Evolutionary conservation across 129 eudicot species (phyloP).

Genomic region (Chrysanthemum lavandulifolium): DNA sequence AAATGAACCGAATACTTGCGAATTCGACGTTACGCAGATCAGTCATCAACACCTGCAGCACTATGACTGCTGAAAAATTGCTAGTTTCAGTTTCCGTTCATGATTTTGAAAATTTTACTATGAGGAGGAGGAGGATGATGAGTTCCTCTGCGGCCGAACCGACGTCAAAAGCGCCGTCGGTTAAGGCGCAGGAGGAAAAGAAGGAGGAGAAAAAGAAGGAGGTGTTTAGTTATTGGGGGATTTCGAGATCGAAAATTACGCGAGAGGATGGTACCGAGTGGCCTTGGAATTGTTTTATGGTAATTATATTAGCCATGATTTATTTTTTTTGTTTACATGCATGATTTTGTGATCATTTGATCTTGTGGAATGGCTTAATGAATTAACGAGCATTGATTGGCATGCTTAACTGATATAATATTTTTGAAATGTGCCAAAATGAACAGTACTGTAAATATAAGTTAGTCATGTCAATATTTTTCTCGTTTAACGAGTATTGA

Average conservation of each 20-base stretch:
- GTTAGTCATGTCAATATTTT: too few species aligned
- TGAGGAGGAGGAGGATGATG: slow-evolving; percentile 59
- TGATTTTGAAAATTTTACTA: slow-evolving; percentile 20
- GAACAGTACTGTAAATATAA: too few species aligned
- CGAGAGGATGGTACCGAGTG: slow-evolving; percentile 84
- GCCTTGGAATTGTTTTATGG: slow-evolving; percentile 99
- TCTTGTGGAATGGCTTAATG: background rate
- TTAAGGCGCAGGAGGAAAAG: slow-evolving; percentile 29
- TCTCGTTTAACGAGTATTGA: too few species aligned
- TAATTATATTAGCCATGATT: slow-evolving; percentile 20
- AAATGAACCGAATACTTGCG: slow-evolving; percentile 58
- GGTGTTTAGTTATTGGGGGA: slow-evolving; percentile 79
- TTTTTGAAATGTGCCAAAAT: too few species aligned
- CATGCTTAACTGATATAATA: too few species aligned
- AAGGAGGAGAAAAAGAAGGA: too few species aligned
- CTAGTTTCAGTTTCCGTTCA: slow-evolving; percentile 31
- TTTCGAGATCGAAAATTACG: slow-evolving; percentile 47
- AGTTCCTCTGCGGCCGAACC: slow-evolving; percentile 36
- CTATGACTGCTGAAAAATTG: slow-evolving; percentile 8
- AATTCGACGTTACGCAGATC: slow-evolving; percentile 47
- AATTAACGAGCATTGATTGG: background rate
- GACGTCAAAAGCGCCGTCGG: slow-evolving; percentile 32
- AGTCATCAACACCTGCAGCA: slow-evolving; percentile 34
- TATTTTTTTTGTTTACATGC: too few species aligned
- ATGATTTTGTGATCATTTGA: background rate